These are phyloP conservation scores for Penicillium sp. DNA, from an alignment of 2,329 filamentous ascomycete genomes.

Conservation along the genomic window DNA sequence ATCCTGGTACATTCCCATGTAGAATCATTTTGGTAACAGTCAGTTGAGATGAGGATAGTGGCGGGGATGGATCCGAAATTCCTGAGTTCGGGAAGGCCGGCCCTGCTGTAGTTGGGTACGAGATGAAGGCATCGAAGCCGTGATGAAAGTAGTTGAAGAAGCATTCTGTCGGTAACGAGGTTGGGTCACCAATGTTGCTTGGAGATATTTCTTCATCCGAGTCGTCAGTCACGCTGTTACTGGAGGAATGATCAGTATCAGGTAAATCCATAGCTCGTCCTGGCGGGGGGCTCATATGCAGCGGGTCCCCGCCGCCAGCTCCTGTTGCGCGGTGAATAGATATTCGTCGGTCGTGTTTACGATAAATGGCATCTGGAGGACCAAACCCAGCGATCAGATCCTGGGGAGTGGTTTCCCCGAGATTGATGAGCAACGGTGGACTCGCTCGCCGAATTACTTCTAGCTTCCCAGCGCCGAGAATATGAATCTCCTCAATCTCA, in stretches of 20 bases:
- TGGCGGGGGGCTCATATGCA: conserved; percentile 38
- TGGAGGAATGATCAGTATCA: conserved; percentile 75
- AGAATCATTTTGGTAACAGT: conserved; percentile 91
- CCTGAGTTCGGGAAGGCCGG: conserved; percentile 59
- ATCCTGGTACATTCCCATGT: conserved; percentile 92
- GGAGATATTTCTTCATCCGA: conserved; percentile 59
- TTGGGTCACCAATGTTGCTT: conserved; percentile 63
- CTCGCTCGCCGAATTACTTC: conserved; percentile 74
- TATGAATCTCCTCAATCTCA: conserved; percentile 77
- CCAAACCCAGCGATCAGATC: conserved; percentile 88
- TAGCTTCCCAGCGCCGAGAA: conserved; percentile 76
- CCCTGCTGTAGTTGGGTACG: conserved; percentile 67
- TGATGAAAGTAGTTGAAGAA: conserved; percentile 99
- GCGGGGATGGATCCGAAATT: conserved; percentile 30
- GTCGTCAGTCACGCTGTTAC: conserved; percentile 69
- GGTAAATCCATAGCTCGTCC: conserved; percentile 46
- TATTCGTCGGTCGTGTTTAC: conserved; percentile 85
- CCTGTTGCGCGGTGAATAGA: conserved; percentile 66
- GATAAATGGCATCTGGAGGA: conserved; percentile 89
- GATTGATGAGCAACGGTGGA: conserved; percentile 66
- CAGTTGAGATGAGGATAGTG: conserved; percentile 58
- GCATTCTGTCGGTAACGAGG: conserved; percentile 54
- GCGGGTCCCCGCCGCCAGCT: conserved; percentile 28
- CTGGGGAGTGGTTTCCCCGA: conserved; percentile 89
- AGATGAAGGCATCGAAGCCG: conserved; percentile 92